Conservation (phyloP, 2,329 filamentous ascomycete species). For the Colletotrichum kahawae region DNA sequence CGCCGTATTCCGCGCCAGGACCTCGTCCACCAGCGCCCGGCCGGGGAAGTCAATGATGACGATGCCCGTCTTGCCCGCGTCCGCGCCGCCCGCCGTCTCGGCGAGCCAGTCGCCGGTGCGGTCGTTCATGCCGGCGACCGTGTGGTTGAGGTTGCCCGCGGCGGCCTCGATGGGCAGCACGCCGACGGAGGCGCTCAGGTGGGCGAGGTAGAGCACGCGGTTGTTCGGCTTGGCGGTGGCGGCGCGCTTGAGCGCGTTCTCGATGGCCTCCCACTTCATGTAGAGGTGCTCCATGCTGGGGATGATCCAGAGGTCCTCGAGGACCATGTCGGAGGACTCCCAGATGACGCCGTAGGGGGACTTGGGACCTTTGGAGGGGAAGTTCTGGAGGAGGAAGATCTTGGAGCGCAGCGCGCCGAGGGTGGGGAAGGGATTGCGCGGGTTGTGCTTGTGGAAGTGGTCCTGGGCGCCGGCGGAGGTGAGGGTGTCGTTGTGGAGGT, state of each 20-base stretch:
- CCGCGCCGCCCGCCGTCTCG: conserved; percentile 11
- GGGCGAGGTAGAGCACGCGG: conserved; percentile 46
- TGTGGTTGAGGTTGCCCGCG: conserved; percentile 47
- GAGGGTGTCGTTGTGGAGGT: conserved; percentile 37
- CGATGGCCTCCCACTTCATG: conserved; percentile 53
- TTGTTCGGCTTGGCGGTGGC: conserved; percentile 35
- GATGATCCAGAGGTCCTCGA: conserved; percentile 54
- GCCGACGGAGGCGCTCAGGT: conserved; percentile 52
- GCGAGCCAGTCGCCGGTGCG: conserved; percentile 49
- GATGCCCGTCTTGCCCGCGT: conserved; percentile 42
- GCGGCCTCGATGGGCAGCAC: conserved; percentile 56
- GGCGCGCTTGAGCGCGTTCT: conserved; percentile 42
- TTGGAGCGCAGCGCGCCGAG: conserved; percentile 50
- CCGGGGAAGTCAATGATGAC: conserved; percentile 57
- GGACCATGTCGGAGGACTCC: conserved; percentile 47
- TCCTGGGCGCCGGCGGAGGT: conserved; percentile 38
- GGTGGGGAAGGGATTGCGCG: conserved; percentile 40
- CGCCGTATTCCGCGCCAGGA: conserved; percentile 45
- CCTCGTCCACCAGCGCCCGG: conserved; percentile 42
- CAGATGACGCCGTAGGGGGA: conserved; percentile 48
- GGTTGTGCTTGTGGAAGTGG: conserved; percentile 41
- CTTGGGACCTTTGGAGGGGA: conserved; percentile 31
- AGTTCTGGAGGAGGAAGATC: conserved; percentile 54
- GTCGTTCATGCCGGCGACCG: conserved; percentile 54
- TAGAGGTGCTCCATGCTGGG: conserved; percentile 45